Evolutionary conservation across 176 grass and related monocot species (phyloP).

Genomic region (Dactylis glomerata): DNA sequence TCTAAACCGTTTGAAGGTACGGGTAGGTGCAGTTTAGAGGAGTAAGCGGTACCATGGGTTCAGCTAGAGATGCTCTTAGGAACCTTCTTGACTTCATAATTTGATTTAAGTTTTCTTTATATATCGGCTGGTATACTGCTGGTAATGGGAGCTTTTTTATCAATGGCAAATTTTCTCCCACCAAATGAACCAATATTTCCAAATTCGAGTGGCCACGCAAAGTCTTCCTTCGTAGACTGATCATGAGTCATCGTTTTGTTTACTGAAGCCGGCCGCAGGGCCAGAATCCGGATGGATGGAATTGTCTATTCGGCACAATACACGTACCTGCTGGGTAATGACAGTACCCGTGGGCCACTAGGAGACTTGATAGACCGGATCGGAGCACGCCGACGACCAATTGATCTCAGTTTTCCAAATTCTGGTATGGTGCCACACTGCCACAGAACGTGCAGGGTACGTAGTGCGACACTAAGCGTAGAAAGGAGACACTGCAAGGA

Average conservation of each 20-base stretch:
- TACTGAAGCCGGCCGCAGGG: neutral
- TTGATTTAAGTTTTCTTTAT: too few species aligned
- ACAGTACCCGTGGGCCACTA: neutral
- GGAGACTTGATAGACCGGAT: neutral
- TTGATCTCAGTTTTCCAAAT: neutral
- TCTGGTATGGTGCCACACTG: neutral
- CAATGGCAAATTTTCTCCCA: too few species aligned
- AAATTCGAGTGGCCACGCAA: neutral
- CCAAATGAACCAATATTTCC: neutral
- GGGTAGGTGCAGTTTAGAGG: too few species aligned
- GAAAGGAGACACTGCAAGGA: neutral
- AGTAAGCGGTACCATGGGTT: too few species aligned
- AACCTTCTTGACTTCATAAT: too few species aligned
- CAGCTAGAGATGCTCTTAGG: too few species aligned
- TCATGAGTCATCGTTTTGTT: neutral
- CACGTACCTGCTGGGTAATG: neutral
- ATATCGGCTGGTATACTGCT: too few species aligned
- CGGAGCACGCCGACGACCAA: neutral
- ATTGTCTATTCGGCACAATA: neutral
- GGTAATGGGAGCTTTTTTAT: too few species aligned
- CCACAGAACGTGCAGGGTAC: too few species aligned
- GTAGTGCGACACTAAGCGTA: neutral
- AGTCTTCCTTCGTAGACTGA: neutral
- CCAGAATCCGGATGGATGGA: neutral
- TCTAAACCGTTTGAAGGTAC: too few species aligned